Evolutionary conservation across 768 basidiomycete species (phyloP).

Genomic region (Mrakia gelida): DNA sequence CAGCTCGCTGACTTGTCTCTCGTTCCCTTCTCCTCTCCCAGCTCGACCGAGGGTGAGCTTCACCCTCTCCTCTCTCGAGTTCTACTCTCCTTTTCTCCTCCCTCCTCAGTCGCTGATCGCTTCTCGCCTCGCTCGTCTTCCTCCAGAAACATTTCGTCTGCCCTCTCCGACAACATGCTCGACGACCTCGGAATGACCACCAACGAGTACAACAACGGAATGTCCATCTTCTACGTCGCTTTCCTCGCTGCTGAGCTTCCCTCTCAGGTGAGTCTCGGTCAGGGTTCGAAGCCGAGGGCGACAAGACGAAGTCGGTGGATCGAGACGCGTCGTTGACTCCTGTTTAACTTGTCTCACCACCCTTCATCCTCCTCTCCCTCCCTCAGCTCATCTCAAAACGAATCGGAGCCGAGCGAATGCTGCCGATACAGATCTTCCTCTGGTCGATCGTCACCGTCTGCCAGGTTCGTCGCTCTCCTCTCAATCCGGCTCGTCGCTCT

Average conservation of each 20-base stretch:
- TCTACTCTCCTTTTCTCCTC: neutral
- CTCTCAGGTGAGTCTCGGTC: slow-evolving; percentile 20
- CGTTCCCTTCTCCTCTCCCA: neutral
- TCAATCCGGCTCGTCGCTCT: too few species aligned
- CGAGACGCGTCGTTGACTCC: neutral
- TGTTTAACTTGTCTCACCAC: neutral
- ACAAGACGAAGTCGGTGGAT: too few species aligned
- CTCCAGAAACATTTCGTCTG: slow-evolving; percentile 32
- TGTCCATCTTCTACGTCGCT: slow-evolving; percentile 33
- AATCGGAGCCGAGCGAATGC: slow-evolving; percentile 49
- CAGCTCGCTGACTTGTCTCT: too few species aligned
- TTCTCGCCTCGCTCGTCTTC: neutral
- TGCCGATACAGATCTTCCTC: slow-evolving; percentile 37
- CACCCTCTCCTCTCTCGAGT: neutral
- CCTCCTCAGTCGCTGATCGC: neutral
- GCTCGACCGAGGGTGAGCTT: neutral
- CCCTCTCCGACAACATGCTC: slow-evolving; percentile 37
- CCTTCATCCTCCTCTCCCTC: too few species aligned
- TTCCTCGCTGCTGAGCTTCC: slow-evolving; percentile 38
- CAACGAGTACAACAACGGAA: slow-evolving; percentile 33
- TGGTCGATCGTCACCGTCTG: slow-evolving; percentile 41
- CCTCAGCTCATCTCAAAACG: slow-evolving; percentile 17
- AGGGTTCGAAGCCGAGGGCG: too few species aligned
- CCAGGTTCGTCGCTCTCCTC: neutral
- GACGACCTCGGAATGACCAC: slow-evolving; percentile 37